These are phyloP conservation scores for Thelephora ganbajun DNA, from an alignment of 768 basidiomycete species.

Conservation along the genomic window DNA sequence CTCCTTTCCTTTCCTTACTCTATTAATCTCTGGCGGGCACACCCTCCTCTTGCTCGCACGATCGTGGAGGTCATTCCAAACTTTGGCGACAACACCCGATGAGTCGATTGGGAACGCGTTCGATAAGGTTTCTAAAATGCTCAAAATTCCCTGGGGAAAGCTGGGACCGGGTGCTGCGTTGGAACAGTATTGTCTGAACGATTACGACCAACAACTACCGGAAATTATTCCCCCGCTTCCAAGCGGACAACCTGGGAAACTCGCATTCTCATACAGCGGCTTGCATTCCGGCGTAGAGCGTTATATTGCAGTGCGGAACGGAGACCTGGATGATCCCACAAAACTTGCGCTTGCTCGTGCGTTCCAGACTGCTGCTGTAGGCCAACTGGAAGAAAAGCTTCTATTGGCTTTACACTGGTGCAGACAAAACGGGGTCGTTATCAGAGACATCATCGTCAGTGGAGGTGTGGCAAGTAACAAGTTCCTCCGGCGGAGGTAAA, in stretches of 20 bases:
- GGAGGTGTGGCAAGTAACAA: slow-evolving; percentile 90
- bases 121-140: slow-evolving; percentile 68
- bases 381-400: slow-evolving; percentile 68
- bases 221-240: slow-evolving; percentile 24
- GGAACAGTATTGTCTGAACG: slow-evolving; percentile 45
- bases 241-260: slow-evolving; percentile 30
- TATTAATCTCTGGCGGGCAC: slow-evolving; percentile 91
- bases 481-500: slow-evolving; percentile 52
- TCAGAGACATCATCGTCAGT: slow-evolving; percentile 62
- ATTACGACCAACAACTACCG: not conserved
- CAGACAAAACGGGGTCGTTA: slow-evolving; percentile 22
- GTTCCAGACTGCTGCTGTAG: slow-evolving; percentile 62
- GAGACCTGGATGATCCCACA: slow-evolving; percentile 24
- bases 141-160: slow-evolving; percentile 49
- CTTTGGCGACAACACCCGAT: slow-evolving; percentile 64
- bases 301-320: slow-evolving; percentile 30
- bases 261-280: slow-evolving; percentile 70
- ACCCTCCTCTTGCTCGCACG: slow-evolving; percentile 72
- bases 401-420: slow-evolving; percentile 36
- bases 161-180: slow-evolving; percentile 71
- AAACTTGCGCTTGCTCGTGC: slow-evolving; percentile 43
- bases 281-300: slow-evolving; percentile 61
- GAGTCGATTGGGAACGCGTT: slow-evolving; percentile 67
- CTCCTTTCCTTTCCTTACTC: slow-evolving; percentile 79
- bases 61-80: slow-evolving; percentile 41